Conservation (phyloP, 2,329 filamentous ascomycete genomes). For the Colletotrichum liaoningense region DNA sequence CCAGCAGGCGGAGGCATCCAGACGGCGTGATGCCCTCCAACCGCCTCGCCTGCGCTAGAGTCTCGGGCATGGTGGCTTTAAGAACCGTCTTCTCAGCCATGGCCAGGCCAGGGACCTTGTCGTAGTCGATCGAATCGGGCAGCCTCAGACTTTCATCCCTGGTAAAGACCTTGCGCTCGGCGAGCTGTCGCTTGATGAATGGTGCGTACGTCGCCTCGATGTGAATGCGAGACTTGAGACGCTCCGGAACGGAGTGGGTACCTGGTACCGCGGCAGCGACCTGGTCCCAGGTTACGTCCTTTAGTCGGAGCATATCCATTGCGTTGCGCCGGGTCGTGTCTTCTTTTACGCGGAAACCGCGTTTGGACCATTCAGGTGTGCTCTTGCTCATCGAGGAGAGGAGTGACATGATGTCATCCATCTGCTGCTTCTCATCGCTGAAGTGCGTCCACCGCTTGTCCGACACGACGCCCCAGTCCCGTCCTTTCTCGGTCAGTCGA, state of each 20-base stretch:
- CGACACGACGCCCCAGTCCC: conserved; percentile 80
- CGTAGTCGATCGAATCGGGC: conserved; percentile 82
- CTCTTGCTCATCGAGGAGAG: conserved; percentile 70
- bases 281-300: conserved; percentile 66
- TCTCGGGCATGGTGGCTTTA: conserved; percentile 79
- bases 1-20: conserved; percentile 70
- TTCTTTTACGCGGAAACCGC: conserved; percentile 76
- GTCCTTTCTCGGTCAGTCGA: conserved; percentile 83
- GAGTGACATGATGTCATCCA: conserved; percentile 71
- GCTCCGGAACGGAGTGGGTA: conserved; percentile 63
- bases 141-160: conserved; percentile 82
- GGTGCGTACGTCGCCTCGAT: conserved; percentile 91
- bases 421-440: conserved; percentile 72
- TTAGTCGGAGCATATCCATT: conserved; percentile 81
- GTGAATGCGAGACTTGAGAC: conserved; percentile 75
- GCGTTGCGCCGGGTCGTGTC: conserved; percentile 77
- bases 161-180: conserved; percentile 73
- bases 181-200: conserved; percentile 80
- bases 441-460: conserved; percentile 82
- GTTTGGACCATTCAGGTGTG: conserved; percentile 73
- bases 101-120: conserved; percentile 77
- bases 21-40: conserved; percentile 82
- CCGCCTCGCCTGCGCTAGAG: conserved; percentile 86
- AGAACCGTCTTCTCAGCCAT: conserved; percentile 82
- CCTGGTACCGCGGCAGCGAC: conserved; percentile 69